These are phyloP conservation scores for Penicillium cataractarum DNA, from an alignment of 495 filamentous ascomycete genomes.

Conservation along the genomic window DNA sequence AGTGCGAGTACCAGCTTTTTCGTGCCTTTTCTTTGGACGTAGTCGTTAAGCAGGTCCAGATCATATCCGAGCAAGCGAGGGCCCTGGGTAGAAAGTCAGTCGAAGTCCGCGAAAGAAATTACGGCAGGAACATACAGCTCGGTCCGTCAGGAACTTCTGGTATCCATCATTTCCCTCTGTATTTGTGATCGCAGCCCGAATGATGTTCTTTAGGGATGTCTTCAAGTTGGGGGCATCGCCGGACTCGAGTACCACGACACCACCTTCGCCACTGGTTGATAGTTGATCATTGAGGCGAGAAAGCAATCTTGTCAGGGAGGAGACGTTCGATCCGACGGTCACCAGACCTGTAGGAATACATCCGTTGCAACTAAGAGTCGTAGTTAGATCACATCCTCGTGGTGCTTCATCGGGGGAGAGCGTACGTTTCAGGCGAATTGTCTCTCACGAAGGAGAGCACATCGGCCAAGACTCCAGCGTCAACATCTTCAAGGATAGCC, in stretches of 20 bases:
- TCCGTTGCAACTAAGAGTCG: constrained; percentile 39
- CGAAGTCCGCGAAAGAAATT: neutral
- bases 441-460: constrained; percentile 67
- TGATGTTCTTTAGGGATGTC: constrained; percentile 78
- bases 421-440: constrained; percentile 50
- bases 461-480: constrained; percentile 62
- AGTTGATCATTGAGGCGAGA: constrained; percentile 61
- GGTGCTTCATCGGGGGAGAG: neutral
- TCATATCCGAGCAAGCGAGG: constrained; percentile 87
- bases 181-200: constrained; percentile 66
- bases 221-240: constrained; percentile 84
- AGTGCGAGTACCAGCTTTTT: constrained; percentile 75
- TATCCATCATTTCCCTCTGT: constrained; percentile 52
- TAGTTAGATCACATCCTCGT: constrained; percentile 1
- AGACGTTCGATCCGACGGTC: constrained; percentile 83
- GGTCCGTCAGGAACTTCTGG: constrained; percentile 49
- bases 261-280: constrained; percentile 48
- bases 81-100: constrained; percentile 47
- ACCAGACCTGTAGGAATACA: constrained; percentile 80
- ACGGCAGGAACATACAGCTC: constrained; percentile 49
- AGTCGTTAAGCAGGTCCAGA: constrained; percentile 74
- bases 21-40: constrained; percentile 57
- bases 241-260: constrained; percentile 73
- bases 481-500: constrained; percentile 46
- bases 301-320: constrained; percentile 74